Conservation (phyloP, 2,329 filamentous ascomycete genomes). For the Clarireedia paspali region DNA sequence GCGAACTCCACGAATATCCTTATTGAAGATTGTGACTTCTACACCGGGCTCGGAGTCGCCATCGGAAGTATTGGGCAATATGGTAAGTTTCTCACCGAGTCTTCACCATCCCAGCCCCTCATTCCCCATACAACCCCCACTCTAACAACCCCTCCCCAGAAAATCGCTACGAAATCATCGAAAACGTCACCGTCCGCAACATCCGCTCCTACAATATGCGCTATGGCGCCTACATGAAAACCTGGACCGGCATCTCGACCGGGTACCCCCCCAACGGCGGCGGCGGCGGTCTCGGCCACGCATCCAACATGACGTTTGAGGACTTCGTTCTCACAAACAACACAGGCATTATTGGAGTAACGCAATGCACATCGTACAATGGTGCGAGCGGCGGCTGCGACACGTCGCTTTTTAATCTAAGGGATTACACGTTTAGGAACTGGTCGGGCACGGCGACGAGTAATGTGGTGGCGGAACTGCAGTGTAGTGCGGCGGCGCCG, state of each 20-base stretch:
- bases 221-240: slow-evolving; percentile 42
- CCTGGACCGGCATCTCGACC: slow-evolving; percentile 45
- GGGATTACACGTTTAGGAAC: slow-evolving; percentile 19
- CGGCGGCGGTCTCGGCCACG: slow-evolving; percentile 43
- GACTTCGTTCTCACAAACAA: slow-evolving; percentile 3
- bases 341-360: slow-evolving; percentile 26
- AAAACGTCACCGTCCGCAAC: slow-evolving; percentile 41
- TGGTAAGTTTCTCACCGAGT: not conserved
- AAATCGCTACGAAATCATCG: slow-evolving; percentile 39
- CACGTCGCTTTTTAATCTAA: slow-evolving; percentile 34
- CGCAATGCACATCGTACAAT: slow-evolving; percentile 34
- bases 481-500: slow-evolving; percentile 28
- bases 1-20: slow-evolving; percentile 48
- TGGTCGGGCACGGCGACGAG: slow-evolving; percentile 16
- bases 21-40: slow-evolving; percentile 41
- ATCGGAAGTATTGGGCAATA: slow-evolving; percentile 52
- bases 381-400: slow-evolving; percentile 33
- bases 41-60: slow-evolving; percentile 44
- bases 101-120: too few relatives aligned
- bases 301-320: not conserved
- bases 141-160: slow-evolving; percentile 14
- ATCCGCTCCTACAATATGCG: slow-evolving; percentile 38
- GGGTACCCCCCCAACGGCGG: slow-evolving; percentile 51
- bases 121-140: not conserved
- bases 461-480: slow-evolving; percentile 23